Evolutionary conservation across 441 rosid species (phyloP).

Genomic region (Metrosideros polymorpha): DNA sequence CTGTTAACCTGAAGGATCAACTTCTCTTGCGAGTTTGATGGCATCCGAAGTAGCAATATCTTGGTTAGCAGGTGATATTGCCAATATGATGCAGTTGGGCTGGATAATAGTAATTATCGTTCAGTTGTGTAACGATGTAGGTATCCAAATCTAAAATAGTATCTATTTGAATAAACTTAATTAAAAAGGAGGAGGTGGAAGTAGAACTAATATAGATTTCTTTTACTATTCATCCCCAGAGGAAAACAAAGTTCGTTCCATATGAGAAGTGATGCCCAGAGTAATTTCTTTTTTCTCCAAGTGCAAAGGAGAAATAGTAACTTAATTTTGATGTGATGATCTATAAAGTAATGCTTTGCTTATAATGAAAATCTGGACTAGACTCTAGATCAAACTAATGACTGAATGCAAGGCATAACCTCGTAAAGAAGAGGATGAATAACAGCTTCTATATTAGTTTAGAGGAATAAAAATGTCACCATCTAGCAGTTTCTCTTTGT

Average conservation of each 20-base stretch:
- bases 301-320: background rate
- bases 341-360: background rate
- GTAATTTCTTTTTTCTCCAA: background rate
- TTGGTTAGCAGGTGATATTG: slow-evolving; percentile 99
- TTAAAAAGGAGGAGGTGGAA: background rate
- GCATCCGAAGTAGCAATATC: slow-evolving; percentile 99
- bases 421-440: background rate
- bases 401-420: background rate
- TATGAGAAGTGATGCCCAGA: background rate
- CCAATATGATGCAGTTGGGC: slow-evolving; percentile 96
- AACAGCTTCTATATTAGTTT: background rate
- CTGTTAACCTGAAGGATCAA: slow-evolving; percentile 83
- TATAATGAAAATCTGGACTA: background rate
- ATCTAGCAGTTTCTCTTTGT: background rate
- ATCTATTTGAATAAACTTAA: background rate
- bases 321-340: background rate
- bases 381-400: background rate
- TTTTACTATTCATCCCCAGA: background rate
- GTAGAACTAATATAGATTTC: background rate
- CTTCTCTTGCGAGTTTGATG: slow-evolving; percentile 98
- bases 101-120: slow-evolving; percentile 24
- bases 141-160: background rate
- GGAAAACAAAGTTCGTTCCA: background rate
- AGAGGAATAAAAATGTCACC: background rate
- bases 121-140: background rate